These are phyloP conservation scores for Cutaneotrichosporon sp. DNA, from an alignment of 1,284 basidiomycete genomes.

Conservation along the genomic window DNA sequence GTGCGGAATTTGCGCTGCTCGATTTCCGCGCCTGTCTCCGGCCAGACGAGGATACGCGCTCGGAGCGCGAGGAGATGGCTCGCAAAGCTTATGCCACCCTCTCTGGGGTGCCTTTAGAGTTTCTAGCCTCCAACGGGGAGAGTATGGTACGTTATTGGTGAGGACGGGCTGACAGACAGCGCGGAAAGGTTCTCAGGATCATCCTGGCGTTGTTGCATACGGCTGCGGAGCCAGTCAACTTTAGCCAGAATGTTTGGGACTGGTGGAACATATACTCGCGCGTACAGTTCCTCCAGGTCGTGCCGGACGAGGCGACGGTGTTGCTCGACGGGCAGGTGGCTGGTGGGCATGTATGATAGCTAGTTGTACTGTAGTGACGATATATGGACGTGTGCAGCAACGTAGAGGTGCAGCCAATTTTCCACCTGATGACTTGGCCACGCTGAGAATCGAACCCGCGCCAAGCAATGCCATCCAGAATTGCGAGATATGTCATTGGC, in stretches of 20 bases:
- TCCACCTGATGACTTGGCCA: background rate
- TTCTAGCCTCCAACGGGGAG: constrained; percentile 39
- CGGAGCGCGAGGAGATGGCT: constrained; percentile 32
- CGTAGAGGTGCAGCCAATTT: too few relatives aligned
- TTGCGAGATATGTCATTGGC: constrained; percentile 1
- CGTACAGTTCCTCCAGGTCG: constrained; percentile 42
- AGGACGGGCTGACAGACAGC: constrained; percentile 16
- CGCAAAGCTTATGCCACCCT: constrained; percentile 30
- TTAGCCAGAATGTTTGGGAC: constrained; percentile 35
- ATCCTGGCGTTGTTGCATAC: constrained; percentile 33
- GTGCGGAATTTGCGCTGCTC: constrained; percentile 24
- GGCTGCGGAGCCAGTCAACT: constrained; percentile 28
- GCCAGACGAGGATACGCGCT: constrained; percentile 29
- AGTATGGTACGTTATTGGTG: constrained; percentile 33
- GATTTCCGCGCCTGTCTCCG: constrained; percentile 31
- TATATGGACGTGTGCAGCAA: background rate
- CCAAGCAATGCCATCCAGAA: background rate
- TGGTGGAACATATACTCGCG: constrained; percentile 46
- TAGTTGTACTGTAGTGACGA: constrained; percentile 5
- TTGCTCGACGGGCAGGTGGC: constrained; percentile 5
- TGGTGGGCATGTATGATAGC: background rate
- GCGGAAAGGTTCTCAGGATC: constrained; percentile 40
- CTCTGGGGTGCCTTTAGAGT: constrained; percentile 34
- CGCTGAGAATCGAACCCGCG: background rate
- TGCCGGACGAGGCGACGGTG: constrained; percentile 25